Evolutionary conservation across 2,329 filamentous ascomycete genomes (phyloP).

Genomic region (Botryosphaeria agaves): DNA sequence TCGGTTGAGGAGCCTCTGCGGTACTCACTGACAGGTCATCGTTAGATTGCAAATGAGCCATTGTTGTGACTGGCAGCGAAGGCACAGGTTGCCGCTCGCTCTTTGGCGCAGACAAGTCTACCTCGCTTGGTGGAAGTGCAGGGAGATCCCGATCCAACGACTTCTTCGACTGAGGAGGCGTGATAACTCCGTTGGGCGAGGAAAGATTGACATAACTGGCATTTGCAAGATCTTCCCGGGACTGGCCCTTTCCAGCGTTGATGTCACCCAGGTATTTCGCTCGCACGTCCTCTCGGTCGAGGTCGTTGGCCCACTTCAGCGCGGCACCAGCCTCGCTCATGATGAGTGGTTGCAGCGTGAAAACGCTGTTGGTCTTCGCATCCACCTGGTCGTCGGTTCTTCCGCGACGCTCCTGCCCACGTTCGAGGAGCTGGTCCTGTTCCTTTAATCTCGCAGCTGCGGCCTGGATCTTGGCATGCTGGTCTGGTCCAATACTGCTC

Average conservation of each 20-base stretch:
- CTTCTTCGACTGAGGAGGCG: too few relatives aligned
- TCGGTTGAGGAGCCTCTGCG: too few relatives aligned
- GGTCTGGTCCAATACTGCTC: constrained; percentile 72
- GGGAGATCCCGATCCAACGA: too few relatives aligned
- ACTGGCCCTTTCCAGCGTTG: constrained; percentile 50
- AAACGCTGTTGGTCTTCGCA: constrained; percentile 71
- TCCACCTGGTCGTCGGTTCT: constrained; percentile 34
- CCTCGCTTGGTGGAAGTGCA: too few relatives aligned
- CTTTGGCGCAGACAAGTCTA: too few relatives aligned
- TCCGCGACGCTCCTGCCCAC: constrained; percentile 36
- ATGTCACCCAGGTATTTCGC: constrained; percentile 68
- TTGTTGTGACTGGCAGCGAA: too few relatives aligned
- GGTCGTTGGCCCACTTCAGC: constrained; percentile 92
- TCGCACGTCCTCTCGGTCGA: constrained; percentile 76
- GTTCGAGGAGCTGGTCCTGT: constrained; percentile 36
- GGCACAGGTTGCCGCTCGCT: too few relatives aligned
- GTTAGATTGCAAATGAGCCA: too few relatives aligned
- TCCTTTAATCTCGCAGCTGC: constrained; percentile 70
- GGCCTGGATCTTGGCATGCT: constrained; percentile 83
- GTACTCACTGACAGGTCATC: too few relatives aligned
- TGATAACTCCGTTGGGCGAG: constrained; percentile 21
- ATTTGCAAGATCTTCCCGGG: constrained; percentile 12
- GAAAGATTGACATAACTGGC: constrained; percentile 15
- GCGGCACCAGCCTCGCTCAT: constrained; percentile 78
- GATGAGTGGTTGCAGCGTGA: constrained; percentile 74